Conservation (phyloP, 2,329 filamentous ascomycete genomes). For the Ophiobolus disseminans region DNA sequence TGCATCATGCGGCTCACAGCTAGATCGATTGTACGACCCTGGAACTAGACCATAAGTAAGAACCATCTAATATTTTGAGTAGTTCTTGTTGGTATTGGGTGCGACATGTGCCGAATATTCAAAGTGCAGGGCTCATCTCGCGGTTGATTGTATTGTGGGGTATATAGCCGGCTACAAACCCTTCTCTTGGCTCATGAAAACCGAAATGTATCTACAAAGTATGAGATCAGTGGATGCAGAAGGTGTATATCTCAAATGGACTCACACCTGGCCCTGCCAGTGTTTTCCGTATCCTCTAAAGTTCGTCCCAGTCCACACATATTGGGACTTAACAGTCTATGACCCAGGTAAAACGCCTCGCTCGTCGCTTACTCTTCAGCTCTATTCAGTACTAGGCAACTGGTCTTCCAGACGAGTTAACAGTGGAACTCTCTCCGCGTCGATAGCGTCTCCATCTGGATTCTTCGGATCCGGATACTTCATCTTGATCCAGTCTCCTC, state of each 20-base stretch:
- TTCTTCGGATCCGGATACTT: conserved; percentile 49
- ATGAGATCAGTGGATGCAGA: no score
- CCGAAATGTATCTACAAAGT: background rate
- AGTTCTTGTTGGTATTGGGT: background rate
- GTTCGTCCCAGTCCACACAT: background rate
- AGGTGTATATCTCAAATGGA: no score
- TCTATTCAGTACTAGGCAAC: conserved; percentile 37
- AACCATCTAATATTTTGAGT: no score
- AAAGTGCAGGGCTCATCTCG: background rate
- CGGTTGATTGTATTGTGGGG: background rate
- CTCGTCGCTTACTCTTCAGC: background rate
- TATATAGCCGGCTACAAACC: background rate
- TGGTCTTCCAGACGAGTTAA: conserved; percentile 55
- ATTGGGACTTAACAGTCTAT: background rate
- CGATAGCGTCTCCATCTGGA: conserved; percentile 43
- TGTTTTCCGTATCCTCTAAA: no score
- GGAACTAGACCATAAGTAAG: no score
- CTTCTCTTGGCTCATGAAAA: background rate
- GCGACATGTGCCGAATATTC: background rate
- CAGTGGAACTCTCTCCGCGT: conserved; percentile 56
- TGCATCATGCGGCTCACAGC: no score
- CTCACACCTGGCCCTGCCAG: no score
- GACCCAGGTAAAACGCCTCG: background rate
- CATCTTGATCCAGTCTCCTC: conserved; percentile 59
- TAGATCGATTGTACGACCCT: no score